phyloP scores from a whole-genome alignment of 768 basidiomycete genomes.

The Wakefieldia striispora region DNA sequence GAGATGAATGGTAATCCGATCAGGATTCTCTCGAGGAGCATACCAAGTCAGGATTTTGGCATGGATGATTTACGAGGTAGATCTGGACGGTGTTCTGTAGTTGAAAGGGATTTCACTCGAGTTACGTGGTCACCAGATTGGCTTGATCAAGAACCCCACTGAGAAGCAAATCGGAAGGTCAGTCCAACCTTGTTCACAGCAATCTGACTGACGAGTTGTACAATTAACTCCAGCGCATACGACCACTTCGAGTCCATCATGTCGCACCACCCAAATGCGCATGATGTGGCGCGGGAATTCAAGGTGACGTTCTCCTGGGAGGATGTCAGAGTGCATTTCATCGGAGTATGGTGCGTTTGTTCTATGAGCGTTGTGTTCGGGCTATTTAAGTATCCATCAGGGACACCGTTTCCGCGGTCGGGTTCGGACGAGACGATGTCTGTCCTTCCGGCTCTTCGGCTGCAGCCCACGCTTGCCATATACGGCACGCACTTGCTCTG shows the following conservation, averaged over 20 bases:
- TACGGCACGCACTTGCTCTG: constrained; percentile 62
- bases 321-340: constrained; percentile 45
- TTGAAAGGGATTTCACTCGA: neutral
- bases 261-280: constrained; percentile 14
- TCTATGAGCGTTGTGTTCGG: neutral
- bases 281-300: constrained; percentile 30
- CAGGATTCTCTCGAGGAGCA: constrained; percentile 42
- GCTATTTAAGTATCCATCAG: constrained; percentile 26
- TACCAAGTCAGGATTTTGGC: constrained; percentile 38
- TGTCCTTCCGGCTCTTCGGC: constrained; percentile 53
- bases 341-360: constrained; percentile 46
- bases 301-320: constrained; percentile 43
- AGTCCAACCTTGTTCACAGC: neutral
- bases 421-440: constrained; percentile 43
- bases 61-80: constrained; percentile 37
- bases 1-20: neutral
- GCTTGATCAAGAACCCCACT: constrained; percentile 27
- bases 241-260: constrained; percentile 16
- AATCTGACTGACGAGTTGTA: neutral
- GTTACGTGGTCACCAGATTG: constrained; percentile 21
- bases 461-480: constrained; percentile 51
- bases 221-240: constrained; percentile 8
- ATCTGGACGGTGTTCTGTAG: neutral
- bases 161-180: constrained; percentile 27
- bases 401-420: constrained; percentile 67